phyloP scores from a whole-genome alignment of 305 asterid species.

The Nicotiana rustica region DNA sequence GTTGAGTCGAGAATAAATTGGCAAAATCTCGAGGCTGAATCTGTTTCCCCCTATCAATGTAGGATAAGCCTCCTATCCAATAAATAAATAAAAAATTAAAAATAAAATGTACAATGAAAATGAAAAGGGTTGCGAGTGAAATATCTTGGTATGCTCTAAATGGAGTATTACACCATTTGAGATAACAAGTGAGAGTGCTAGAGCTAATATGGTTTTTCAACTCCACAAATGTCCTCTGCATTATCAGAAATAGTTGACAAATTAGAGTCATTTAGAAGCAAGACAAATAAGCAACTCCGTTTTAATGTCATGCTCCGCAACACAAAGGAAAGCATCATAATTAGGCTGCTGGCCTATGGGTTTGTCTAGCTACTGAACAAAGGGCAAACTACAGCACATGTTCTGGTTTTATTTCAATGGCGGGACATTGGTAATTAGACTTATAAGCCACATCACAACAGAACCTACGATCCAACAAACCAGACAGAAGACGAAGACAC shows the following conservation, averaged over 20 bases:
- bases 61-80: neutral
- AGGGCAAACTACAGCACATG: conserved; percentile 25
- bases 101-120: neutral
- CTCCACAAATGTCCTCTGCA: neutral
- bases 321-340: neutral
- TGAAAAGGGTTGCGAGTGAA: neutral
- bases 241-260: neutral
- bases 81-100: neutral
- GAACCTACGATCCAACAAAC: conserved; percentile 56
- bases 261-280: neutral
- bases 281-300: neutral
- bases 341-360: neutral
- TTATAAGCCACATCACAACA: conserved; percentile 51
- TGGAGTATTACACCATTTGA: neutral
- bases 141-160: neutral
- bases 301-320: neutral
- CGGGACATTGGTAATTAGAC: conserved; percentile 54
- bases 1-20: neutral
- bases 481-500: conserved; percentile 50
- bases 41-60: neutral
- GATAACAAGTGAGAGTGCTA: neutral
- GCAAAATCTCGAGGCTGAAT: conserved; percentile 17
- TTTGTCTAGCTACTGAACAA: conserved; percentile 5
- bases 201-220: neutral
- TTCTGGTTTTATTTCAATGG: conserved; percentile 42